Conservation (phyloP, 768 basidiomycete genomes). For the Boletus rex-veris region DNA sequence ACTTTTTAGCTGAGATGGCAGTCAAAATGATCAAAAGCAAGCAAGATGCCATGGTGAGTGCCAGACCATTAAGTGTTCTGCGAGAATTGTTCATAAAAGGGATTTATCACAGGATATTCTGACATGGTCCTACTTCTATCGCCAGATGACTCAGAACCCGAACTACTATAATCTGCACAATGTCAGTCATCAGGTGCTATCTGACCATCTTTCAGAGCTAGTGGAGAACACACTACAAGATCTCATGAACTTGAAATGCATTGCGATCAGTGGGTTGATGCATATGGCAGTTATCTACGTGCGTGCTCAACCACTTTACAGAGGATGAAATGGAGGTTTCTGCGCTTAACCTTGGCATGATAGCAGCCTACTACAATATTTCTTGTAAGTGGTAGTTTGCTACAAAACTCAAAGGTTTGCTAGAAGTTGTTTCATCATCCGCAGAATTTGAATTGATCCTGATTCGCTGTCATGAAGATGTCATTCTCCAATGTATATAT, state of each 20-base stretch:
- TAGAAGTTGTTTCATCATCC: constrained; percentile 95
- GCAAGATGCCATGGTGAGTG: constrained; percentile 86
- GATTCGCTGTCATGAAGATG: constrained; percentile 93
- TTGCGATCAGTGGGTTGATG: constrained; percentile 64
- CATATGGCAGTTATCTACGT: not conserved
- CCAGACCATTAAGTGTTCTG: not conserved
- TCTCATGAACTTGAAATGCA: constrained; percentile 92
- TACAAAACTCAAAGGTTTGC: too few relatives aligned
- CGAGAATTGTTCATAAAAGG: not conserved
- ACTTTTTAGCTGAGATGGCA: constrained; percentile 97
- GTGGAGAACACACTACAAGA: constrained; percentile 92
- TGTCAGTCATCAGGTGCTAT: constrained; percentile 92
- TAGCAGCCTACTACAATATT: constrained; percentile 94
- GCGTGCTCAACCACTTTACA: constrained; percentile 2
- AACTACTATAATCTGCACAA: constrained; percentile 94
- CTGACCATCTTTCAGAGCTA: constrained; percentile 92
- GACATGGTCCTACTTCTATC: constrained; percentile 98
- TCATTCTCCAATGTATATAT: too few relatives aligned
- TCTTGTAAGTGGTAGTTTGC: constrained; percentile 50
- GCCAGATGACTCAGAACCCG: constrained; percentile 95
- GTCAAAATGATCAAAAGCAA: constrained; percentile 99
- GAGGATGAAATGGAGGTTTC: constrained; percentile 94
- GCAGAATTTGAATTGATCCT: constrained; percentile 91
- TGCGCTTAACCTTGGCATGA: constrained; percentile 95
- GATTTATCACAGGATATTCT: constrained; percentile 70